Evolutionary conservation across 768 basidiomycete genomes (phyloP).

Genomic region (Rhizopogon vinicolor): DNA sequence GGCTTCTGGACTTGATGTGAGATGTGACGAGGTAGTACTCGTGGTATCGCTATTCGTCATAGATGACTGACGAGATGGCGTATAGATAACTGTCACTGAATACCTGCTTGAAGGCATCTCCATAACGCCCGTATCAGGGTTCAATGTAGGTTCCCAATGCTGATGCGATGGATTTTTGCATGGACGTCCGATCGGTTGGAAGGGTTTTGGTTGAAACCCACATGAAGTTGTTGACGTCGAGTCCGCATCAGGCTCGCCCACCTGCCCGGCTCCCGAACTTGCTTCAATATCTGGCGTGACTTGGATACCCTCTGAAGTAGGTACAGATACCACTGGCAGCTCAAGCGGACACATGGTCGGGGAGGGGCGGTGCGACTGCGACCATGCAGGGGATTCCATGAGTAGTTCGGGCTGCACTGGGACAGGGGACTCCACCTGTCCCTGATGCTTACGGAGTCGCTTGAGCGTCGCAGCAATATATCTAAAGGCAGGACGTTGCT

Average conservation of each 20-base stretch:
- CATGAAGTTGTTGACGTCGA: background rate
- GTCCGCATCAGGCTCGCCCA: no score
- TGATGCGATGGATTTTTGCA: background rate
- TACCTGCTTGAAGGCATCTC: slow-evolving; percentile 27
- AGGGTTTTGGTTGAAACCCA: background rate
- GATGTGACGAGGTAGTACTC: slow-evolving; percentile 28
- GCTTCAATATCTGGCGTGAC: background rate
- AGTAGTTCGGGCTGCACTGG: slow-evolving; percentile 23
- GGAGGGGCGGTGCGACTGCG: slow-evolving; percentile 13
- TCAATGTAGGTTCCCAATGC: background rate
- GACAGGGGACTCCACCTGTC: slow-evolving; percentile 24
- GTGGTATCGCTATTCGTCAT: slow-evolving; percentile 6
- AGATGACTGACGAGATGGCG: slow-evolving; percentile 20
- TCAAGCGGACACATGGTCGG: slow-evolving; percentile 37
- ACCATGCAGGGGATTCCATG: slow-evolving; percentile 4
- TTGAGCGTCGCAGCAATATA: slow-evolving; percentile 42
- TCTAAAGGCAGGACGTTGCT: slow-evolving; percentile 47
- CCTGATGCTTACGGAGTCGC: slow-evolving; percentile 37
- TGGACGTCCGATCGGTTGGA: background rate
- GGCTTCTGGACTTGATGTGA: slow-evolving; percentile 7
- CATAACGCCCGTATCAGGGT: slow-evolving; percentile 4
- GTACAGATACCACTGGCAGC: slow-evolving; percentile 16
- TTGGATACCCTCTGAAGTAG: background rate
- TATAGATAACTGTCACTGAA: slow-evolving; percentile 30
- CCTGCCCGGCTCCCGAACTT: background rate